phyloP scores from a whole-genome alignment of 495 filamentous ascomycete species.

The Tuber umbilicatum region DNA sequence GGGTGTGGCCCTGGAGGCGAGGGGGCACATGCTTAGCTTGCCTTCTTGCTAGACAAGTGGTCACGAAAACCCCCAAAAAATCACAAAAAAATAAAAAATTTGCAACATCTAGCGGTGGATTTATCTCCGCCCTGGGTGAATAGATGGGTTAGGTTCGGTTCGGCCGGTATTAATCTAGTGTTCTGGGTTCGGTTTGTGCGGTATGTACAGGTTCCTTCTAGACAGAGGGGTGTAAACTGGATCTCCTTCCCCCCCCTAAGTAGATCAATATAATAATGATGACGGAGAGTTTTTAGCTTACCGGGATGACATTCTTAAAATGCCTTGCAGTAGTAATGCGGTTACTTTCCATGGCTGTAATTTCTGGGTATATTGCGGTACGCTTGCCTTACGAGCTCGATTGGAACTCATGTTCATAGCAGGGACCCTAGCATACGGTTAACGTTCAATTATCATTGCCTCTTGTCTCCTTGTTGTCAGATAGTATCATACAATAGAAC shows the following conservation, averaged over 20 bases:
- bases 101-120: neutral
- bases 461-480: neutral
- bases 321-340: neutral
- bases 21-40: neutral
- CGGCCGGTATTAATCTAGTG: neutral
- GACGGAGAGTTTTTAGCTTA: neutral
- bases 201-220: neutral
- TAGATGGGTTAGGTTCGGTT: neutral
- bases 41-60: neutral
- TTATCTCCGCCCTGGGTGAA: neutral
- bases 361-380: neutral
- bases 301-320: neutral
- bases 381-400: neutral
- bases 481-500: neutral
- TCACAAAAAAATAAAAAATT: neutral
- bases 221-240: neutral
- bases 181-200: neutral
- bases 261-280: neutral
- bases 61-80: neutral
- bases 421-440: neutral
- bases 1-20: slow-evolving; percentile 5
- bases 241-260: neutral
- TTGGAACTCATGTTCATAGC: neutral
- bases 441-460: neutral
- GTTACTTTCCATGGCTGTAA: neutral